These are phyloP conservation scores for Sarocladium brachiariae DNA, from an alignment of 2,329 filamentous ascomycete genomes.

Conservation along the genomic window DNA sequence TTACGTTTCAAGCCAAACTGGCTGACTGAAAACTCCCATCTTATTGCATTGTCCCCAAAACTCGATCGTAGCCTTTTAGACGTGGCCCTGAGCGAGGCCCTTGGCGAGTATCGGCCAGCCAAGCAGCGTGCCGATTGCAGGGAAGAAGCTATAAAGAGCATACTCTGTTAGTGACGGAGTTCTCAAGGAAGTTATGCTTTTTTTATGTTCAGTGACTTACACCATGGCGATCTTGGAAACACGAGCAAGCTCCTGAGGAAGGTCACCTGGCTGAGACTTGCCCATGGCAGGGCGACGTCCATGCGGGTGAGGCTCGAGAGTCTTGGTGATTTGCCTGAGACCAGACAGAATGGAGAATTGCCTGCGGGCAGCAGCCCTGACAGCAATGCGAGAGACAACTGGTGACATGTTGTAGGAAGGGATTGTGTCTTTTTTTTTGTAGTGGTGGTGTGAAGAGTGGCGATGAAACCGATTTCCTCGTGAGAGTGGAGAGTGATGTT, in stretches of 20 bases:
- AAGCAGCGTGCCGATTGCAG: constrained; percentile 6
- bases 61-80: no score
- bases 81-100: constrained; percentile 1
- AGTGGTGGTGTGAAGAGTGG: neutral
- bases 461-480: neutral
- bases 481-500: neutral
- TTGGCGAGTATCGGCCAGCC: constrained; percentile 4
- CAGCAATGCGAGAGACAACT: constrained; percentile 3
- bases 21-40: no score
- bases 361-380: constrained; percentile 1
- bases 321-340: constrained; percentile 2
- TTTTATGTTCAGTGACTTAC: neutral
- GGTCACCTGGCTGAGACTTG: constrained; percentile 1
- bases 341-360: constrained; percentile 6
- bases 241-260: constrained; percentile 1
- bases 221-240: constrained; percentile 7
- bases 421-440: neutral
- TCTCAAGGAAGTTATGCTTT: no score
- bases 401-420: constrained; percentile 2
- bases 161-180: no score
- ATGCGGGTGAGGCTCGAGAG: constrained; percentile 7
- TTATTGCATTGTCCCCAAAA: no score
- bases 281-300: neutral
- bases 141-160: constrained; percentile 9
- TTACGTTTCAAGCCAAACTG: neutral